phyloP scores from a whole-genome alignment of 2,329 filamentous ascomycete species.

The Arthrinium puccinioides region DNA sequence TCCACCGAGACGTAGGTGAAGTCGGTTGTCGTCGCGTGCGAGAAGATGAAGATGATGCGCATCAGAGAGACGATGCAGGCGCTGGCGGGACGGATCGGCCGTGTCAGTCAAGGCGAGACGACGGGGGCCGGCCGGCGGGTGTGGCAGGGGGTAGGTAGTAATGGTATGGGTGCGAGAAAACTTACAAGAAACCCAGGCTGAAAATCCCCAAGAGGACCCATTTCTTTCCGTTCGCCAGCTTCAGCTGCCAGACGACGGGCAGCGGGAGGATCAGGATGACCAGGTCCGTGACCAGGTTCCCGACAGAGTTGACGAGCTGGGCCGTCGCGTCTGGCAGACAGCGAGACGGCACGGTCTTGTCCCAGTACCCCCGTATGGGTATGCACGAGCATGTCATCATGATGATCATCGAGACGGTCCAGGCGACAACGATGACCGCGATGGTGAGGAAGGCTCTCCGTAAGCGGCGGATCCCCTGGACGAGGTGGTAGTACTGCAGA shows the following conservation, averaged over 20 bases:
- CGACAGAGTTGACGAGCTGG: conserved; percentile 13
- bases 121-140: too few species aligned
- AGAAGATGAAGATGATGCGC: conserved; percentile 11
- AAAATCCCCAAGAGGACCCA: conserved; percentile 14
- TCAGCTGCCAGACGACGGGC: conserved; percentile 13
- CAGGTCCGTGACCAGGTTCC: conserved; percentile 15
- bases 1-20: conserved; percentile 9
- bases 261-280: conserved; percentile 14
- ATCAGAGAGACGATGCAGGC: conserved; percentile 15
- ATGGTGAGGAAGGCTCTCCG: conserved; percentile 8
- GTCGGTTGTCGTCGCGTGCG: conserved; percentile 6
- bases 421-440: conserved; percentile 10
- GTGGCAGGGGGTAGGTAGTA: not conserved
- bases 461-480: conserved; percentile 12
- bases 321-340: conserved; percentile 10
- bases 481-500: conserved; percentile 16
- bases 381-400: conserved; percentile 12
- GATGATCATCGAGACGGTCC: conserved; percentile 13
- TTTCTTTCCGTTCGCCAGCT: conserved; percentile 11
- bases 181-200: conserved; percentile 14
- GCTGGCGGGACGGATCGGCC: not conserved
- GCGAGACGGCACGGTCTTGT: not conserved
- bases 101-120: not conserved
- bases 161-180: not conserved
- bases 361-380: conserved; percentile 11